phyloP scores from a whole-genome alignment of 257 asterid species.

The Przewalskia tangutica region DNA sequence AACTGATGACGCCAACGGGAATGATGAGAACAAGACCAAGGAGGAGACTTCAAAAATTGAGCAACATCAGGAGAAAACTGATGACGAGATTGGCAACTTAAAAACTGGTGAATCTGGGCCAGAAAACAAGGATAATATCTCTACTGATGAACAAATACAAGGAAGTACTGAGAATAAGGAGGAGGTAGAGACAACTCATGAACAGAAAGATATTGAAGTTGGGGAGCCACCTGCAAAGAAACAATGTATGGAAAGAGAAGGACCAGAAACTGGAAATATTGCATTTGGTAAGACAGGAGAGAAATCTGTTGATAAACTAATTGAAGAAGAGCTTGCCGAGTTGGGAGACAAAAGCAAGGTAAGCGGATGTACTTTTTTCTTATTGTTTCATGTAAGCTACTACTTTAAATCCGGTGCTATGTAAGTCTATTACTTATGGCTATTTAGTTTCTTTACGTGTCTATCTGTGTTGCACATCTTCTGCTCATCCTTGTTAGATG shows the following conservation, averaged over 20 bases:
- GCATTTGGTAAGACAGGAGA: conserved; percentile 25
- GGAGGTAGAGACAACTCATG: conserved; percentile 22
- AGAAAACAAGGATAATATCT: conserved; percentile 21
- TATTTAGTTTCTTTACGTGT: neutral
- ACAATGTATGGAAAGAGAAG: conserved; percentile 35
- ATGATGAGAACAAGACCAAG: conserved; percentile 21
- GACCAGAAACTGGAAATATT: conserved; percentile 14
- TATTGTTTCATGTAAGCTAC: neutral
- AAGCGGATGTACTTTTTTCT: conserved; percentile 10
- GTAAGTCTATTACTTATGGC: neutral
- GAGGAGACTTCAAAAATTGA: neutral
- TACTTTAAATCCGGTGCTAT: neutral
- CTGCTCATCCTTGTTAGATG: neutral
- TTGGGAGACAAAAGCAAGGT: conserved; percentile 87
- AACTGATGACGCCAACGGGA: conserved; percentile 3
- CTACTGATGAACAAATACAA: conserved; percentile 22
- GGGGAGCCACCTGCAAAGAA: conserved; percentile 58
- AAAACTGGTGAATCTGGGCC: conserved; percentile 10
- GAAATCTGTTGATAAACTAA: conserved; percentile 67
- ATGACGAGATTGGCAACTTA: conserved; percentile 9
- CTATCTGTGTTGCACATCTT: neutral
- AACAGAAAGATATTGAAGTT: conserved; percentile 32
- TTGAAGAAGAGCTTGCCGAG: conserved; percentile 87
- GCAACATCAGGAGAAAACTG: neutral
- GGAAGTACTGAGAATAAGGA: conserved; percentile 22